Evolutionary conservation across 2,329 filamentous ascomycete species (phyloP).

Genomic region (Corynespora cassiicola): DNA sequence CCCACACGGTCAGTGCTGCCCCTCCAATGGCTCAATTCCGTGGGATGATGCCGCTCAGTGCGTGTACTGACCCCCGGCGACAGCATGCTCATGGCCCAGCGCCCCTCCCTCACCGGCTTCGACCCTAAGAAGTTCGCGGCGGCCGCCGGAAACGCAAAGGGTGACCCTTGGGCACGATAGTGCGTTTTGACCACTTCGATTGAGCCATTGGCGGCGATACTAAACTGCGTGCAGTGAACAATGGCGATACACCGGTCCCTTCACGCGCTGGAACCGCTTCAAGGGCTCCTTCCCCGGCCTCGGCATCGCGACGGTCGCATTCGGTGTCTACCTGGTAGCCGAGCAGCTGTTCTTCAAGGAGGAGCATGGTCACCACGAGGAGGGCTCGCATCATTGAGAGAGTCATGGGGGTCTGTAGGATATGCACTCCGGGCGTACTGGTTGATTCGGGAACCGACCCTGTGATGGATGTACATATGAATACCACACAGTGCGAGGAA

Average conservation of each 20-base stretch:
- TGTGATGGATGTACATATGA: conserved; percentile 43
- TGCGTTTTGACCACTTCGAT: conserved; percentile 46
- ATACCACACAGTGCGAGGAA: conserved; percentile 29
- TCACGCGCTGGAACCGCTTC: conserved; percentile 89
- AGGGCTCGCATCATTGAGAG: conserved; percentile 30
- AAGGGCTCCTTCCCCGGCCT: conserved; percentile 86
- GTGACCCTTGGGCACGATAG: conserved; percentile 69
- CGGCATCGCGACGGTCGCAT: conserved; percentile 90
- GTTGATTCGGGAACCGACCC: conserved; percentile 31
- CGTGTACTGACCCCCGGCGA: conserved; percentile 23
- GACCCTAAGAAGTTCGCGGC: conserved; percentile 81
- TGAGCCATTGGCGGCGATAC: conserved; percentile 13
- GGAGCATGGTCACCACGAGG: conserved; percentile 46
- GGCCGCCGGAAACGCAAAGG: conserved; percentile 67
- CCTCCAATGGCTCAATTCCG: conserved; percentile 7
- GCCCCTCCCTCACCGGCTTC: conserved; percentile 89
- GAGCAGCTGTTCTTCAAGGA: conserved; percentile 87
- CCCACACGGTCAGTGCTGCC: conserved; percentile 28
- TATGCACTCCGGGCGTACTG: conserved; percentile 38
- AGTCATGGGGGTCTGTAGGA: conserved; percentile 8
- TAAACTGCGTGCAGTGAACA: conserved; percentile 70
- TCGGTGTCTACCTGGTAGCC: conserved; percentile 86
- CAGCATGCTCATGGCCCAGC: conserved; percentile 56
- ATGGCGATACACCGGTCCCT: conserved; percentile 91
- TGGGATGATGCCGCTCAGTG: not conserved